Percentiles rank a stretch among this genome's conserved stretches.
phyloP scores from a whole-genome alignment of 208 protist species.

The Tritrichomonas musculus region DNA sequence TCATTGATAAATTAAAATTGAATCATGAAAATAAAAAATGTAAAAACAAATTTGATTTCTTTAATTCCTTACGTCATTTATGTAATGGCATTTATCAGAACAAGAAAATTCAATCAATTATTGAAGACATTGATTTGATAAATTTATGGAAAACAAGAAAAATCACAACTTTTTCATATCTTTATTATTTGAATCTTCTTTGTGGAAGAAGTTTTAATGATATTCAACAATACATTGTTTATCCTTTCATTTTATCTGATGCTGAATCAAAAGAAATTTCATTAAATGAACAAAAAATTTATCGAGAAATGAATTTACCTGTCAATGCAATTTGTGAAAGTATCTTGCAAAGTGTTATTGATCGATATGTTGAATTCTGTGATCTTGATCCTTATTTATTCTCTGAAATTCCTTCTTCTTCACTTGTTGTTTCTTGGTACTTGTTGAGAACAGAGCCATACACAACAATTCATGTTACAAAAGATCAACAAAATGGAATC shows the following conservation, averaged over 20 bases:
- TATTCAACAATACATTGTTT: slow-evolving; percentile 6
- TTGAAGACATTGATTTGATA: no score
- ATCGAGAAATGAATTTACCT: background rate
- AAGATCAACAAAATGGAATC: slow-evolving; percentile 37
- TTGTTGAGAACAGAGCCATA: slow-evolving; percentile 46
- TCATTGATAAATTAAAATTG: background rate
- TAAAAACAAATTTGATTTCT: no score
- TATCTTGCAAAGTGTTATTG: no score
- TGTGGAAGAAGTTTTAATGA: background rate
- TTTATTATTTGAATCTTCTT: background rate
- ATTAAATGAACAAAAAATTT: background rate
- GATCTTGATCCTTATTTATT: no score
- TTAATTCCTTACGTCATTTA: no score
- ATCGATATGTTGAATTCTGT: no score
- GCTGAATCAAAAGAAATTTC: background rate
- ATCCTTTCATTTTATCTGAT: slow-evolving; percentile 54
- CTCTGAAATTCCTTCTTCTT: slow-evolving; percentile 12
- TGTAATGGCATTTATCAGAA: no score
- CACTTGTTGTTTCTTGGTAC: slow-evolving; percentile 40
- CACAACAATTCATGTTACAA: slow-evolving; percentile 24
- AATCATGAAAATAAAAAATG: no score
- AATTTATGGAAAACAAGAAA: background rate
- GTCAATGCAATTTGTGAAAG: background rate
- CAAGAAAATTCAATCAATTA: no score
- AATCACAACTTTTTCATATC: background rate